phyloP scores from a whole-genome alignment of 176 grass and related monocot genomes.

The Hsuehochloa calcarea region DNA sequence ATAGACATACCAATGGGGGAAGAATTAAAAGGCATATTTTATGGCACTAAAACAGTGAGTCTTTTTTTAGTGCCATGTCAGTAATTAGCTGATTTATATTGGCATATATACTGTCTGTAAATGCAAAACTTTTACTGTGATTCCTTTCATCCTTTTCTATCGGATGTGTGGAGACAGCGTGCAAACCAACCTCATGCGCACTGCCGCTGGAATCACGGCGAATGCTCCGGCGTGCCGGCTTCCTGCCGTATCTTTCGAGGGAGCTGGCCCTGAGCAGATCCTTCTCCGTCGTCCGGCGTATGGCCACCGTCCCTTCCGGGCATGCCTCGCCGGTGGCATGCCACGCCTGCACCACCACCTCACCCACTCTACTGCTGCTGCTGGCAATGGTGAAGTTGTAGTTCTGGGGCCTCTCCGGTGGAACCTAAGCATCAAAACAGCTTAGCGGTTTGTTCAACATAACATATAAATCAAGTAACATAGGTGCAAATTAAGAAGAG shows the following conservation, averaged over 20 bases:
- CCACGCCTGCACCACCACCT: constrained; percentile 52
- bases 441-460: not conserved
- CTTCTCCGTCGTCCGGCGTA: constrained; percentile 57
- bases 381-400: constrained; percentile 29
- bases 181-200: constrained; percentile 62
- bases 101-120: not conserved
- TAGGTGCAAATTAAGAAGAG: not conserved
- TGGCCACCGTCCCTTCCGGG: constrained; percentile 57
- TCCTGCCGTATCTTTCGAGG: constrained; percentile 64
- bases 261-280: constrained; percentile 64
- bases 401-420: constrained; percentile 67
- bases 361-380: not conserved
- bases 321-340: constrained; percentile 57
- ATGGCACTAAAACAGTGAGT: not conserved
- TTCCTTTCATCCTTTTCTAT: not conserved
- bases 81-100: not conserved
- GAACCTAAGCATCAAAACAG: constrained; percentile 38
- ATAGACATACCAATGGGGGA: not conserved
- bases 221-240: constrained; percentile 11
- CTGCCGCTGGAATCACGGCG: constrained; percentile 56
- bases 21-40: not conserved
- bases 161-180: not conserved
- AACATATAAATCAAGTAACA: not conserved
- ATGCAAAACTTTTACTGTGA: not conserved
- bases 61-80: not conserved